Evolutionary conservation across 345 rosid genomes (phyloP), one percentile per base, ranked within the genome.

Genomic region (Syzygium aromaticum): DNA sequence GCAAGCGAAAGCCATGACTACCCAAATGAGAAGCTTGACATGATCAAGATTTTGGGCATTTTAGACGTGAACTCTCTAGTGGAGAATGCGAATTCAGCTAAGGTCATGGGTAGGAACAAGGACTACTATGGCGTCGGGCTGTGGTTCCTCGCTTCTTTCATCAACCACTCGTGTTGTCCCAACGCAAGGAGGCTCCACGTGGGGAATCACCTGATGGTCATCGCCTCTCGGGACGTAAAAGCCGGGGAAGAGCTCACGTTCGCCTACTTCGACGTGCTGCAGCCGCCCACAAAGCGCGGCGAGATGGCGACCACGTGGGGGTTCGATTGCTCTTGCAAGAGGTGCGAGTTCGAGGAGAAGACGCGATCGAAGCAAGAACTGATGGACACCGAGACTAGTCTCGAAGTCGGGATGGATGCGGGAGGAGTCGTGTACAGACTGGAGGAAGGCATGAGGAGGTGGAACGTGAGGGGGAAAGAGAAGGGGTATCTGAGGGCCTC

Each of bases 1-100:
- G 77, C 89, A 49, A 38, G n/a, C 6, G 93, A 92, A 86, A 89
- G 46, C 11, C 67, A 52, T 52, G 77, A 85, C 40, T 11, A 83
- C 51, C 88, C 85, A 13, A 88, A 87, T 53, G 87, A 87, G 86
- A 84, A 86, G 88, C 86, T 93, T 77, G 94, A 92, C 51, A 88
- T 57, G 86, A 92, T 57, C 85, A 92, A 87, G 90, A 87, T 97
- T n/a, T 84, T 96, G 89, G 94, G 92, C 90, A 93, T 95, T 14
- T 57, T 97, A 90, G 99, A 97, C 92, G 96, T 95, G 90, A 96
- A 95, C 92, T 94, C 98, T 46, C 92, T 96, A 1, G 98, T 97
- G 61, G 98, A 97, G 91, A 95, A 94, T 77, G 93, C 96, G 7
- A 91, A 91, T 88, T 94, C 98, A 11, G 96, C 96, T 25, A 93